Evolutionary conservation across 2,329 filamentous ascomycete species (phyloP).

Genomic region (Colletotrichum endophyticum): DNA sequence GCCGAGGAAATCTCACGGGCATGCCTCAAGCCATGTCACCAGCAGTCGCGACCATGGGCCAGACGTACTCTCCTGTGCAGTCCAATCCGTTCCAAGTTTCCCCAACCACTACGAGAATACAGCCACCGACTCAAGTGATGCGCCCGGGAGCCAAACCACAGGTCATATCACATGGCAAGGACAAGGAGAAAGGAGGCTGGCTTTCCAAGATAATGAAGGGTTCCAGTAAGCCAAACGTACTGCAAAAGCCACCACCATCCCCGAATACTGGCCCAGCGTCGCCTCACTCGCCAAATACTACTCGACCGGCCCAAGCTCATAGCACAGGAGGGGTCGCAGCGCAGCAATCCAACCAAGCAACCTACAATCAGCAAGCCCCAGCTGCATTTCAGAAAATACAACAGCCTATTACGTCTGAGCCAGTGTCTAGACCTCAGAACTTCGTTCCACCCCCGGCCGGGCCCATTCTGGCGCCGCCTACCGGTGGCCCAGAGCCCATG

Average conservation of each 20-base stretch:
- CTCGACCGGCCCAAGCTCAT: not conserved
- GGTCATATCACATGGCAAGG: not conserved
- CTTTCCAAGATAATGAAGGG: slow-evolving; percentile 20
- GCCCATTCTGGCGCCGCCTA: not conserved
- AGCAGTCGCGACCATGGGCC: not conserved
- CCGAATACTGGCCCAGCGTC: not conserved
- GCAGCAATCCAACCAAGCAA: not conserved
- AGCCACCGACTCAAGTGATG: not conserved
- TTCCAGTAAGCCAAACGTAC: not conserved
- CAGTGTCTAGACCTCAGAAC: not conserved
- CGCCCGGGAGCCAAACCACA: not conserved
- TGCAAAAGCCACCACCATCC: slow-evolving; percentile 9
- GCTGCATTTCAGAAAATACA: not conserved
- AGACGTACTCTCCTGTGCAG: not conserved
- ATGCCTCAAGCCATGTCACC: not conserved
- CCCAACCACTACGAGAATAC: not conserved
- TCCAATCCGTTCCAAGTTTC: not conserved
- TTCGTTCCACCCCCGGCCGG: not conserved
- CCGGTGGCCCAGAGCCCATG: not conserved
- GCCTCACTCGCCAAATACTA: not conserved
- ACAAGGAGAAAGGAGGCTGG: slow-evolving; percentile 21
- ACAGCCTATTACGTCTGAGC: not conserved
- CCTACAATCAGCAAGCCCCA: not conserved
- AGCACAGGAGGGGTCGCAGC: not conserved
- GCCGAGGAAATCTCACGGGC: not conserved